Evolutionary conservation across 2,329 filamentous ascomycete species (phyloP).

Genomic region (Aspergillus sp.): DNA sequence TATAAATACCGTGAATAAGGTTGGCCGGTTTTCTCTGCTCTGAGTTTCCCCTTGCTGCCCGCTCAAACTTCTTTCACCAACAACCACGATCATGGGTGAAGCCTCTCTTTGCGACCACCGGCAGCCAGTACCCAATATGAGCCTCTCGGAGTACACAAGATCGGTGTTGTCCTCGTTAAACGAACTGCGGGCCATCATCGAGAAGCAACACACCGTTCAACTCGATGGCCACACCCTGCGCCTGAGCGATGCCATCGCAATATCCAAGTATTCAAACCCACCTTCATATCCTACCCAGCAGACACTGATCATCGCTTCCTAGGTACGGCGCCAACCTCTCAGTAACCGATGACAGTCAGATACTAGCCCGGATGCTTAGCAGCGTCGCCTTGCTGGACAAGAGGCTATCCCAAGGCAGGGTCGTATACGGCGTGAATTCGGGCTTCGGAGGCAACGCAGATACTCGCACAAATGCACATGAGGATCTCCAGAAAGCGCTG

Average conservation of each 20-base stretch:
- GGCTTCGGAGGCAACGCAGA: constrained; percentile 69
- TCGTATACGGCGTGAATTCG: constrained; percentile 58
- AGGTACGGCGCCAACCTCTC: constrained; percentile 1
- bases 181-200: not conserved
- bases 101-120: not conserved
- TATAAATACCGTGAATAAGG: not conserved
- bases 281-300: not conserved
- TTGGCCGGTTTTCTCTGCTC: not conserved
- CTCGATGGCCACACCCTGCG: constrained; percentile 1
- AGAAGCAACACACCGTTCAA: not conserved
- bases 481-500: constrained; percentile 48
- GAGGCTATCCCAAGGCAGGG: constrained; percentile 11
- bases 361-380: constrained; percentile 9
- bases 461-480: constrained; percentile 51
- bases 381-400: constrained; percentile 15
- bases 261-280: not conserved
- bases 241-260: constrained; percentile 1
- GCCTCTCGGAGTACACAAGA: not conserved
- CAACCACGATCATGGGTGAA: not conserved
- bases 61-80: not conserved
- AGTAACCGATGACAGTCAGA: not conserved
- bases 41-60: not conserved
- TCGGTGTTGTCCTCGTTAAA: constrained; percentile 1
- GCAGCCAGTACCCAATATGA: not conserved
- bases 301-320: not conserved